Conservation (phyloP, 306 rosid genomes). For the Coriaria nepalensis region DNA sequence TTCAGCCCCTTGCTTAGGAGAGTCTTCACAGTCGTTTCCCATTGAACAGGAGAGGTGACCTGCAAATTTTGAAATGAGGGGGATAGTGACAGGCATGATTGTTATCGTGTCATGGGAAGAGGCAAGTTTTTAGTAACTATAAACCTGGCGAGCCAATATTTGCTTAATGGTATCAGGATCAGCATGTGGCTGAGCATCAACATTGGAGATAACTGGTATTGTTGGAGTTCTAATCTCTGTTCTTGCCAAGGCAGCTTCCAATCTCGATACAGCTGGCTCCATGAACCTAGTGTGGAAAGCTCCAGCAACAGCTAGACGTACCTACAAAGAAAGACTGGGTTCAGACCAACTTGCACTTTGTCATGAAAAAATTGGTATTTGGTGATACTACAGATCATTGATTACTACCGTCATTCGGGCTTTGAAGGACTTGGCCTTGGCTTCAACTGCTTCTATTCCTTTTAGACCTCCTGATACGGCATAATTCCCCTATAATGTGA, state of each 20-base stretch:
- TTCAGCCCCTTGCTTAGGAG: constrained; percentile 68
- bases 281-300: constrained; percentile 92
- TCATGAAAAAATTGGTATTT: no score
- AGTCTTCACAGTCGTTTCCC: constrained; percentile 93
- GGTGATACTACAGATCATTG: background rate
- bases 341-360: background rate
- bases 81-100: background rate
- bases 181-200: constrained; percentile 76
- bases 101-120: background rate
- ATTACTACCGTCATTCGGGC: constrained; percentile 87
- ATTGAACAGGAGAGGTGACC: constrained; percentile 97
- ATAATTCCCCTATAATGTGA: constrained; percentile 68
- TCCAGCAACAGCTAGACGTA: constrained; percentile 93
- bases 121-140: constrained; percentile 3
- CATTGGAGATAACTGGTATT: constrained; percentile 94
- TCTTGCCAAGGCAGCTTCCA: constrained; percentile 83
- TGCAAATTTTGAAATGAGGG: constrained; percentile 18
- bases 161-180: constrained; percentile 76
- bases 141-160: constrained; percentile 80
- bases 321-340: constrained; percentile 24
- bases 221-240: constrained; percentile 70
- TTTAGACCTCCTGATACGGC: constrained; percentile 95
- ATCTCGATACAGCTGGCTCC: constrained; percentile 95
- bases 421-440: constrained; percentile 97
- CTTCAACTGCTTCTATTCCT: constrained; percentile 80